These are phyloP conservation scores for Suillus spraguei DNA, from an alignment of 768 basidiomycete species.

Conservation along the genomic window DNA sequence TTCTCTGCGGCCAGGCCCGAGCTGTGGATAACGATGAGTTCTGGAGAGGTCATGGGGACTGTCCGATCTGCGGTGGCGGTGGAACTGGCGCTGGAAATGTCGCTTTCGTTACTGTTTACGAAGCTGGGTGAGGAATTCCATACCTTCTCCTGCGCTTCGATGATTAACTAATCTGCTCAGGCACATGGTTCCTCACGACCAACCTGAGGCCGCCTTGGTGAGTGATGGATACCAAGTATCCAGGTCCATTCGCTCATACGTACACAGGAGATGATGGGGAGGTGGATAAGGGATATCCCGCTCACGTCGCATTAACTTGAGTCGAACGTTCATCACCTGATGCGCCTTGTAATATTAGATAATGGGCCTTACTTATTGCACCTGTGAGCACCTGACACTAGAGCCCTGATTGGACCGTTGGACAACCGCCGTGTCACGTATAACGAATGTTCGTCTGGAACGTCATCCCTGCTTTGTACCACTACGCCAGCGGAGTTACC, in stretches of 20 bases:
- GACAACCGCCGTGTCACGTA: not conserved
- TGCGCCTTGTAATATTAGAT: not conserved
- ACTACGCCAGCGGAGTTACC: too few species aligned
- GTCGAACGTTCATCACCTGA: not conserved
- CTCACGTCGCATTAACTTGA: constrained; percentile 27
- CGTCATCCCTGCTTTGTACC: too few species aligned
- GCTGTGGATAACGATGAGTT: constrained; percentile 57
- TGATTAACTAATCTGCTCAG: constrained; percentile 38
- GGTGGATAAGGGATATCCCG: constrained; percentile 60
- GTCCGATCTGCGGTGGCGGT: constrained; percentile 67
- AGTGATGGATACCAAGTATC: constrained; percentile 22
- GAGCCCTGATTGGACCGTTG: not conserved
- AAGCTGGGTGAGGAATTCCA: constrained; percentile 67
- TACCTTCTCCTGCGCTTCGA: not conserved
- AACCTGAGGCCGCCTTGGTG: constrained; percentile 84
- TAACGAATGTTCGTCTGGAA: not conserved
- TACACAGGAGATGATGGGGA: constrained; percentile 57
- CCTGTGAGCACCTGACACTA: not conserved
- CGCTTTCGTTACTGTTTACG: constrained; percentile 75
- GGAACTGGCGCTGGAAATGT: constrained; percentile 77
- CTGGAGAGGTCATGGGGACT: constrained; percentile 63
- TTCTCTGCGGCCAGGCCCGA: constrained; percentile 51
- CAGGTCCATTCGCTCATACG: constrained; percentile 4
- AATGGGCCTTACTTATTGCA: constrained; percentile 4
- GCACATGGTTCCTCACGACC: constrained; percentile 91